phyloP scores from a whole-genome alignment of 176 grass and related monocot species.

The Avena insularis region DNA sequence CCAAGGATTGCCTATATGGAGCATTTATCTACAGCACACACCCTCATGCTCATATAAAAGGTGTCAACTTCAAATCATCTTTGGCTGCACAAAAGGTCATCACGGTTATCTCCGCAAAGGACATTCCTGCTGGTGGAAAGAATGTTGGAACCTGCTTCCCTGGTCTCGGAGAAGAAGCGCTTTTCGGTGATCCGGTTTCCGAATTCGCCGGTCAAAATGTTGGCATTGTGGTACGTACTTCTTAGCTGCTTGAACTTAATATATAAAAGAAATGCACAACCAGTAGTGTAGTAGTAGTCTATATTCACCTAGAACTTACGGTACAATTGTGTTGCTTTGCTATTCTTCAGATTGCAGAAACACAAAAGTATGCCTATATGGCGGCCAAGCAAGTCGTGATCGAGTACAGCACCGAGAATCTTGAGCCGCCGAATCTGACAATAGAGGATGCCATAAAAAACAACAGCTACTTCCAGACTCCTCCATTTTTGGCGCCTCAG shows the following conservation, averaged over 20 bases:
- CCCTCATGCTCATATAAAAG: slow-evolving; percentile 64
- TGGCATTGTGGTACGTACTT: slow-evolving; percentile 70
- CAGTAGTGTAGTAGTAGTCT: too few species aligned
- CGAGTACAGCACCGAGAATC: slow-evolving; percentile 66
- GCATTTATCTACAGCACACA: slow-evolving; percentile 88
- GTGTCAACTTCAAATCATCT: slow-evolving; percentile 58
- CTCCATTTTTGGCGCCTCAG: slow-evolving; percentile 53
- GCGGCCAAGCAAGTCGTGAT: slow-evolving; percentile 72
- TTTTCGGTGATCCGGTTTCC: slow-evolving; percentile 67
- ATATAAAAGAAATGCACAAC: not conserved
- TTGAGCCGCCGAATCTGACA: slow-evolving; percentile 77
- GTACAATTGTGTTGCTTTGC: slow-evolving; percentile 27
- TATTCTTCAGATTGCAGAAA: slow-evolving; percentile 70
- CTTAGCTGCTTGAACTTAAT: slow-evolving; percentile 14
- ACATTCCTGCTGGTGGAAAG: slow-evolving; percentile 71
- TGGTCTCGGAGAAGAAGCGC: slow-evolving; percentile 56
- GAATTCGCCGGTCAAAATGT: slow-evolving; percentile 83
- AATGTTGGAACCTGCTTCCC: slow-evolving; percentile 52
- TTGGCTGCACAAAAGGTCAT: slow-evolving; percentile 68
- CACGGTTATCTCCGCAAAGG: slow-evolving; percentile 63
- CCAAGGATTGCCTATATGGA: slow-evolving; percentile 83
- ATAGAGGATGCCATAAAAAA: slow-evolving; percentile 72
- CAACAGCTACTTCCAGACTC: slow-evolving; percentile 60
- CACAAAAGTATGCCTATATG: slow-evolving; percentile 83
- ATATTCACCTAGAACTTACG: not conserved